Conservation (phyloP, 2,329 filamentous ascomycete species). For the Arthrinium phaeospermum region DNA sequence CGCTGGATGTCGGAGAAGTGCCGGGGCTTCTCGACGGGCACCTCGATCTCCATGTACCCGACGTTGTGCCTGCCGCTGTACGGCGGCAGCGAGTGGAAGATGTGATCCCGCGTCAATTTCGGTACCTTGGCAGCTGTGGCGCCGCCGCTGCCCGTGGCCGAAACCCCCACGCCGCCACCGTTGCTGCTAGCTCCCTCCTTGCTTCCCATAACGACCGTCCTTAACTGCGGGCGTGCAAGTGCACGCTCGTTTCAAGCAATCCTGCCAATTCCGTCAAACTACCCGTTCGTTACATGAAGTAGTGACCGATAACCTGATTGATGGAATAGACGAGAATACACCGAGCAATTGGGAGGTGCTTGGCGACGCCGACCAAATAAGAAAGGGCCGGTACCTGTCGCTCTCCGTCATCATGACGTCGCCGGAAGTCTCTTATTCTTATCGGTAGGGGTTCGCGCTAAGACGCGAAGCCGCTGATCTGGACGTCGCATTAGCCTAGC, state of each 20-base stretch:
- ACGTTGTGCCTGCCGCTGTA: background rate
- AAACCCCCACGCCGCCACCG: background rate
- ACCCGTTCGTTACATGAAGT: no score
- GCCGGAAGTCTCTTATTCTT: background rate
- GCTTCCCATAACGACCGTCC: background rate
- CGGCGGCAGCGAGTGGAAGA: background rate
- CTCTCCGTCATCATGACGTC: background rate
- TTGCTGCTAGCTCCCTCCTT: background rate
- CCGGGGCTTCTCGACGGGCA: background rate
- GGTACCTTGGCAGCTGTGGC: background rate
- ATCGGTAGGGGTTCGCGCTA: background rate
- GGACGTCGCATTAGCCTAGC: background rate
- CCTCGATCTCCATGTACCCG: background rate
- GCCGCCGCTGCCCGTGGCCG: background rate
- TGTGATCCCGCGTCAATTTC: background rate
- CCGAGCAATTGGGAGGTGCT: background rate
- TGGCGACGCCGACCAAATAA: background rate
- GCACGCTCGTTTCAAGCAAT: background rate
- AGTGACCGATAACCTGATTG: background rate
- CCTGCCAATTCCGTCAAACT: background rate
- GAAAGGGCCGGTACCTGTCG: background rate
- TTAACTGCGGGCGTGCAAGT: background rate
- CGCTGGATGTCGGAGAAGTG: constrained; percentile 6
- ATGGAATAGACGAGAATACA: background rate
- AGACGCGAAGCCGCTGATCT: background rate